Base-by-base conservation (phyloP, 257 asterid genomes). In the Scutellaria barbata region DNA sequence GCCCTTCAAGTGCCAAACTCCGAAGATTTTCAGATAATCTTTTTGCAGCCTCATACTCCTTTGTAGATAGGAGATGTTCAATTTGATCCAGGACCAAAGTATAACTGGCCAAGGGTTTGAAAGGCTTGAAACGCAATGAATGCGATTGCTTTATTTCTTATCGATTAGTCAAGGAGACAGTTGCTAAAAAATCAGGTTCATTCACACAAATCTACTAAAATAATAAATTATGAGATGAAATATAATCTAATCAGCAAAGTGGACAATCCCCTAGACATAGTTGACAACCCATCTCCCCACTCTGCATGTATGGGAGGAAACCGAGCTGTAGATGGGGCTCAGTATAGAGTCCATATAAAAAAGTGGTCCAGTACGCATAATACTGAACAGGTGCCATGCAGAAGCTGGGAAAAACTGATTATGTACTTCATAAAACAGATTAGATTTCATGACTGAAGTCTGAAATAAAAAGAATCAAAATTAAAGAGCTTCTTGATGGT, bases 1-100 rank as follows among this genome's bases (percentile, higher is more conserved):
- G 96, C 81, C 98, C 98, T 67, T 92, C 80, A 30, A 92, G 80
- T 52, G 97, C 95, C 88, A 92, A 79, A 67, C 89, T 84, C 80
- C 97, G 88, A 57, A 95, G 92, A 65, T 87, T 74, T 85, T 89
- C 98, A 60, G 96, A 83, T 46, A 85, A 79, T 71, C 55, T 80
- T 77, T 80, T 80, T 57, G 99, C 99, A 66, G 89, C 86, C 68
- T 86, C 84, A 60, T 86, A 83, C 71, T 95, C 90, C 71, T 69
- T 57, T 22, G 74, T 42, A 18, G 96, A 77, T 68, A 89, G 69
- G 72, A 92, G 83, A 55, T 82, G 81, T 69, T 92, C 98, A 45
- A 92, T 87, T 74, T 76, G 85, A 70, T 83, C 86, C 87, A 95
- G 77, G 45, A 74, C 76, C 42, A 69, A 70, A 61, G 76, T 59